Evolutionary conservation across 1,139 yeast genomes (phyloP), one percentile per base, ranked within the genome.

Genomic region (Scheffersomyces lignicola): DNA sequence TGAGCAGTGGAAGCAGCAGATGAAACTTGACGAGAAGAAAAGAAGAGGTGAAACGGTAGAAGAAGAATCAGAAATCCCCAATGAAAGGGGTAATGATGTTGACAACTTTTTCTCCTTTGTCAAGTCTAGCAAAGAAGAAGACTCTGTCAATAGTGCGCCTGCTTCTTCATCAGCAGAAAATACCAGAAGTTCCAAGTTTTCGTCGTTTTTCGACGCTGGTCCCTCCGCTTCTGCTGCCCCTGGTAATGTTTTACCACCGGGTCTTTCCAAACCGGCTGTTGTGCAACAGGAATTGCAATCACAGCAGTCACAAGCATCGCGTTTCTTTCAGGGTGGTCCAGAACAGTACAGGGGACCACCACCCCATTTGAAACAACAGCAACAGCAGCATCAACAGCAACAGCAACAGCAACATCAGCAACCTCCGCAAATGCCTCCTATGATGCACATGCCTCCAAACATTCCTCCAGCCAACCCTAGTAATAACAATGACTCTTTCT

Each of bases 1-100:
- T 51, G 89, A 82, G 52, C 68, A 70, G 44, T 81, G 89, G 87
- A 82, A 80, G 56, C 65, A 73, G 33, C 70, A 70, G 49, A 76
- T 79, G 80, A 74, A 73, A 45, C 64, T 64, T 34, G 76, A 78
- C 51, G 83, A 80, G 35, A 69, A 72, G 31, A 70, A 65, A 40
- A 71, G 70, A 46, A 69, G 71, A 35, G 82, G 80, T 12, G 77
- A 69, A 36, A n/a, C 36, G 5, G 51, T 60, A 15, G 56, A 60
- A 21, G 60, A 54, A 31, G 56, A 55, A 16, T 58, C 55, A 32
- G 37, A 38, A 29, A 24, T 34, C 5, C 34, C 7, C 39, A 33
- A 25, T 28, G 39, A 4, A 38, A 41, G 5, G 53, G 67, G 69
- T 11, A 73, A 73, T 42, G 75, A 73, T 20, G 76, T 74, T 33